phyloP scores from a whole-genome alignment of 148 eudicot genomes.

The Vaccinium corymbosum region DNA sequence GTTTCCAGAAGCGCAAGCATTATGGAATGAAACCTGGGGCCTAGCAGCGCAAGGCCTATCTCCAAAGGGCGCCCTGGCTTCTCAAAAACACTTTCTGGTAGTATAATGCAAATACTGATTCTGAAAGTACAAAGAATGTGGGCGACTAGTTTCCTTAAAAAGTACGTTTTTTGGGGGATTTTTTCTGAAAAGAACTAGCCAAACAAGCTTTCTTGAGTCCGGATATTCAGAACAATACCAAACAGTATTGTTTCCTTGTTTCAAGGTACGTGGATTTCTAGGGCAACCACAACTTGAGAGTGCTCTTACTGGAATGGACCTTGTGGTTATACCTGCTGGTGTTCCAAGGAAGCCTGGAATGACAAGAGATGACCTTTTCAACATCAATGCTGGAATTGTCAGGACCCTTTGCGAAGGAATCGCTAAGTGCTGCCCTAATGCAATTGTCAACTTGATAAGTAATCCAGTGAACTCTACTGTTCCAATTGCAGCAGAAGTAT shows the following conservation, averaged over 20 bases:
- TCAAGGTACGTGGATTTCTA: constrained; percentile 79
- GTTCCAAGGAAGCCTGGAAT: constrained; percentile 98
- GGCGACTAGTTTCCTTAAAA: neutral
- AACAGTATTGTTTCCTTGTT: neutral
- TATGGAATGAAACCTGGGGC: neutral
- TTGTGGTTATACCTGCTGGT: constrained; percentile 91
- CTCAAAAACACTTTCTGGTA: neutral
- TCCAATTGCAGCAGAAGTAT: constrained; percentile 94
- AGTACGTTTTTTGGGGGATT: neutral
- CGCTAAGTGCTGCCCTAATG: constrained; percentile 79
- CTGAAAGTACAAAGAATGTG: neutral
- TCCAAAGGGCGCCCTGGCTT: neutral
- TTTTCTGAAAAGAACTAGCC: neutral
- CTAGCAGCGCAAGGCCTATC: neutral
- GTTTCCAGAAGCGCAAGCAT: neutral
- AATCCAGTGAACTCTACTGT: constrained; percentile 97
- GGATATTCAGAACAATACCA: neutral
- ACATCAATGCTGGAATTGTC: constrained; percentile 96
- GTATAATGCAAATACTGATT: neutral
- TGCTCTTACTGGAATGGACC: constrained; percentile 88
- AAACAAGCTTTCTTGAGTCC: neutral
- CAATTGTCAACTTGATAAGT: constrained; percentile 86
- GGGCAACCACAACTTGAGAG: constrained; percentile 78
- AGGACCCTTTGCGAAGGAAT: constrained; percentile 89
- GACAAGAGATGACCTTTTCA: constrained; percentile 97